These are phyloP conservation scores for Cladosporium phlei DNA, from an alignment of 2,329 filamentous ascomycete species.

Conservation along the genomic window DNA sequence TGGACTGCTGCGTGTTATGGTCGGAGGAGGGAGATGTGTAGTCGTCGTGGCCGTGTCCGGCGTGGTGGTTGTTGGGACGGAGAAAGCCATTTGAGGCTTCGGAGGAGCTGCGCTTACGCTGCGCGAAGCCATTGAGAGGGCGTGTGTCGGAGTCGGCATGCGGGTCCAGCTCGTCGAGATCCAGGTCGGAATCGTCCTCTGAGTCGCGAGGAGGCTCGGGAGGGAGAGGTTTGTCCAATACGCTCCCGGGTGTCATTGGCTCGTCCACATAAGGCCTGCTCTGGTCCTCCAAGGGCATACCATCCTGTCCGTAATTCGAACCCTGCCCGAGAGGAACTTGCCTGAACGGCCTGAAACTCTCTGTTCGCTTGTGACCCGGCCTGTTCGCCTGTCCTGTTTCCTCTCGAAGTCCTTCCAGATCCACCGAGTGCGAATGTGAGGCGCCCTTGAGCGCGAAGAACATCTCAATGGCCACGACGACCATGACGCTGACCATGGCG, in stretches of 20 bases:
- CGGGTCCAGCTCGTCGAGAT: constrained; percentile 33
- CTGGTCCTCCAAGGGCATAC: constrained; percentile 18
- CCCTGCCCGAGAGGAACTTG: constrained; percentile 22
- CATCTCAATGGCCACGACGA: constrained; percentile 82
- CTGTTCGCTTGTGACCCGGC: constrained; percentile 17
- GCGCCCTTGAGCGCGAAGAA: constrained; percentile 72
- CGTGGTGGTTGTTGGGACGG: constrained; percentile 17
- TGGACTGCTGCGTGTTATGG: too few species aligned
- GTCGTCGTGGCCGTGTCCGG: not conserved
- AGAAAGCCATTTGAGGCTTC: constrained; percentile 8
- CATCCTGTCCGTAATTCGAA: constrained; percentile 3
- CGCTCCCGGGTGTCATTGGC: constrained; percentile 5
- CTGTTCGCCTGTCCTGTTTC: constrained; percentile 17
- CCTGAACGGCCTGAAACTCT: constrained; percentile 27
- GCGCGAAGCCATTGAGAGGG: constrained; percentile 20
- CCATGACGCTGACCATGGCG: constrained; percentile 74
- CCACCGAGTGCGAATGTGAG: constrained; percentile 52
- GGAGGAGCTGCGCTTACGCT: constrained; percentile 15
- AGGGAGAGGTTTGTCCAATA: constrained; percentile 30
- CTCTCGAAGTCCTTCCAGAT: constrained; percentile 27
- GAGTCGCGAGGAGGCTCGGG: constrained; percentile 20
- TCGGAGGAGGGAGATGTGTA: too few species aligned
- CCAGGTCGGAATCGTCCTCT: constrained; percentile 29
- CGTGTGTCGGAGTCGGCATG: constrained; percentile 19
- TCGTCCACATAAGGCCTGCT: constrained; percentile 21